Evolutionary conservation across 1,139 yeast species (phyloP), one percentile per base, ranked within the genome.

Genomic region (Yamadazyma oceani): DNA sequence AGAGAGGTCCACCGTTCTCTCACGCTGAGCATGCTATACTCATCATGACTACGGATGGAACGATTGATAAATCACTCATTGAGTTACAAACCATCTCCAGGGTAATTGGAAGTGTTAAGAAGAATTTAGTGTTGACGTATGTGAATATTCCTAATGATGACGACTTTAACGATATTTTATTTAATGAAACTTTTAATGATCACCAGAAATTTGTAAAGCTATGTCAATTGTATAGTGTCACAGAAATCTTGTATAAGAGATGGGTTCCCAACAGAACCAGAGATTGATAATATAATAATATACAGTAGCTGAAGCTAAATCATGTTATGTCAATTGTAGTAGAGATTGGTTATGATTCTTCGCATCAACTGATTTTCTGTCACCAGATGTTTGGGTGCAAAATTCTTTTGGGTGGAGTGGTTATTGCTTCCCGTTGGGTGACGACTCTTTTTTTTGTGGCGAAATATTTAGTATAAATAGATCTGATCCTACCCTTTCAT

Each of bases 1-100:
- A 83, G 40, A 71, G 92, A 40, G 99, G 99, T 0, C 98, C 98
- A 8, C 97, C 97, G 1, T 89, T 90, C 56, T 78, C 84, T 33
- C 99, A 92, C 57, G 97, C 98, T 0, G 96, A 89, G 51, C 87
- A 79, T 57, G 87, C 94, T 3, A 57, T 81, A 2, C 57, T 75
- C 49, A 69, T 85, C 0, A 48, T 78, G 31, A 70, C 76, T 2
- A 58, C 64, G 25, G 67, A 67, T 19, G 66, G 58, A 7, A 45
- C 46, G 1, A 46, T 50, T 10, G 35, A 48, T 13, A 43, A 50
- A 5, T 68, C 69, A 35, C 85, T 92, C 84, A 69, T 73, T 49
- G 82, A 80, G 69, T 66, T 75, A 42, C 77, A 90, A 2, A 73
- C 89, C 2, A 58, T 81, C 19, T 81, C 86, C 23, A 73, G 98